Conservation (phyloP, 2,329 filamentous ascomycete genomes). For the Rhynchosporium agropyri region DNA sequence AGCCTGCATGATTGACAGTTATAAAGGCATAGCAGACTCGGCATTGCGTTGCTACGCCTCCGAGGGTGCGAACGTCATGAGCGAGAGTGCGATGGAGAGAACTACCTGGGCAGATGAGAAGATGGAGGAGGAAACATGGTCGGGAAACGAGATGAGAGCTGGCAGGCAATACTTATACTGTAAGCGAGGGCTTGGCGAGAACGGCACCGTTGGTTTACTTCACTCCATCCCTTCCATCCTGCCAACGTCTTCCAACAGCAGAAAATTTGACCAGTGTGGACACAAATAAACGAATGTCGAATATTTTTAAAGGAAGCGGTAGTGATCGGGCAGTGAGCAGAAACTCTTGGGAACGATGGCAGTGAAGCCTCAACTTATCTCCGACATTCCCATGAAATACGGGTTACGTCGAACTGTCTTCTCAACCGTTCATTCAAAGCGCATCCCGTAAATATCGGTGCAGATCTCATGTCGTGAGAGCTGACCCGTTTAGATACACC, state of each 20-base stretch:
- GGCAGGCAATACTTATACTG: not conserved
- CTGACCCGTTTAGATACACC: not conserved
- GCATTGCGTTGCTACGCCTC: not conserved
- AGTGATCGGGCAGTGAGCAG: not conserved
- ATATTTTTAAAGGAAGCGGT: not conserved
- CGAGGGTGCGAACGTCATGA: not conserved
- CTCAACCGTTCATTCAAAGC: not conserved
- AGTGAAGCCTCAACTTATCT: not conserved
- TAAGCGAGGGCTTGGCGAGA: constrained; percentile 11
- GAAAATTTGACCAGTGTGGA: not conserved
- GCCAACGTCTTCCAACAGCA: not conserved
- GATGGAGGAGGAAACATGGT: not conserved
- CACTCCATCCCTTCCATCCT: not conserved
- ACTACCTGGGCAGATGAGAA: no score
- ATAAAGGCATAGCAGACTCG: not conserved
- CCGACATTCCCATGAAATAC: not conserved
- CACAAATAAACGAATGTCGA: not conserved
- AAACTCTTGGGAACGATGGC: not conserved
- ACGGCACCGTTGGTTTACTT: constrained; percentile 17
- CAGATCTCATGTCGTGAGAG: no score
- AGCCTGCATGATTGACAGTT: not conserved
- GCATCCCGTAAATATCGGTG: not conserved
- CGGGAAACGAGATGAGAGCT: not conserved
- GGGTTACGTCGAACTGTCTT: not conserved
- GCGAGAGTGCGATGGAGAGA: no score